Percentiles rank a stretch among this genome's conserved stretches.
phyloP scores from a whole-genome alignment of 75 land plant species.

The Pinus taeda region DNA sequence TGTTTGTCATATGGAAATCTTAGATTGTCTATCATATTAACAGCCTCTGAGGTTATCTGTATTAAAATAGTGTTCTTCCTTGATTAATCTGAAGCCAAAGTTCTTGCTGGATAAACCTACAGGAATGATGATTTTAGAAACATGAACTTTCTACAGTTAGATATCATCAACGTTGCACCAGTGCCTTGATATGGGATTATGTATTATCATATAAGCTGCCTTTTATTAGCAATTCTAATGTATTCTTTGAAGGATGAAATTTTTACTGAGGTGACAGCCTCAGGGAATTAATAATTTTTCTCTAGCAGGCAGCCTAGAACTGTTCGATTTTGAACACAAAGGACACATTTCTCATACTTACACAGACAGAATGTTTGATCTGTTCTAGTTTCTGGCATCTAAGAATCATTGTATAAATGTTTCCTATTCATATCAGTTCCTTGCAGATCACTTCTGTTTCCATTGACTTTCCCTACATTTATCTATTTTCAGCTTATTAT shows the following conservation, averaged over 20 bases:
- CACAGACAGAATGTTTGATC: neutral
- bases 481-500: conserved; percentile 76
- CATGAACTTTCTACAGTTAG: neutral
- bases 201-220: no score
- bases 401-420: neutral
- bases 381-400: neutral
- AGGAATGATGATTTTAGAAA: neutral
- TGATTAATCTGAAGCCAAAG: neutral
- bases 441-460: neutral
- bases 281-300: neutral
- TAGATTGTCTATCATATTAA: neutral
- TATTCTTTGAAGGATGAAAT: neutral
- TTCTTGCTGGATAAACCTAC: neutral
- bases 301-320: neutral
- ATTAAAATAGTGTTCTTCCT: neutral
- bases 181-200: neutral
- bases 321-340: neutral
- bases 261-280: neutral
- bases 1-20: no score
- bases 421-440: neutral
- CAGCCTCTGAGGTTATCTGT: neutral
- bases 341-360: neutral
- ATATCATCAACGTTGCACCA: neutral
- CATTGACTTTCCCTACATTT: neutral
- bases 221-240: neutral